Percentiles rank a stretch among this genome's conserved stretches.
These are phyloP conservation scores for Lactarius hatsudake DNA, from an alignment of 768 basidiomycete genomes.

Conservation along the genomic window DNA sequence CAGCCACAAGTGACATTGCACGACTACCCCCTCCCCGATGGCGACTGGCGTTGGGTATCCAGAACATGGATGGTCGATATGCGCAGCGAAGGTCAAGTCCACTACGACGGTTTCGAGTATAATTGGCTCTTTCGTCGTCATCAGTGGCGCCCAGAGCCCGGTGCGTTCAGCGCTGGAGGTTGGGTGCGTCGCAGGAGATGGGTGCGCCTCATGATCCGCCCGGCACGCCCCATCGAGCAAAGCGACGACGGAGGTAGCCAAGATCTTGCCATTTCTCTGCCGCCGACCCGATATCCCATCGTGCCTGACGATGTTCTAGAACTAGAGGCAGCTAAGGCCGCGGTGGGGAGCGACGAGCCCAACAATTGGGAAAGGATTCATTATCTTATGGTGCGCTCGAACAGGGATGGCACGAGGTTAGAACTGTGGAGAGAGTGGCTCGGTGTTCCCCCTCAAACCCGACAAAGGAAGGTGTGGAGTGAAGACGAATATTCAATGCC, in stretches of 20 bases:
- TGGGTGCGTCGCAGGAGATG: conserved; percentile 80
- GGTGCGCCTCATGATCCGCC: conserved; percentile 81
- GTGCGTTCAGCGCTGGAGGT: conserved; percentile 58
- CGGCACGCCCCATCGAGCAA: conserved; percentile 35
- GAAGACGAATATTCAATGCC: conserved; percentile 40
- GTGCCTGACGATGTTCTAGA: conserved; percentile 3
- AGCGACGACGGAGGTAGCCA: neutral
- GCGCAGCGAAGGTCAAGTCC: conserved; percentile 75
- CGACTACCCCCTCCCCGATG: conserved; percentile 74
- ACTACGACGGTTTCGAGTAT: conserved; percentile 84
- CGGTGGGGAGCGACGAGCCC: conserved; percentile 55
- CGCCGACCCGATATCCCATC: conserved; percentile 3
- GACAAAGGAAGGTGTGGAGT: conserved; percentile 44
- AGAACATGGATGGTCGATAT: conserved; percentile 86
- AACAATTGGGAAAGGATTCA: conserved; percentile 62
- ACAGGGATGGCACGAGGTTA: conserved; percentile 68
- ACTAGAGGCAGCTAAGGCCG: conserved; percentile 14
- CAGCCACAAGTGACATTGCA: conserved; percentile 57
- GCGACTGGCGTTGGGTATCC: conserved; percentile 79
- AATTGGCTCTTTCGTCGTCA: conserved; percentile 71
- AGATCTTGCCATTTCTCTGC: neutral
- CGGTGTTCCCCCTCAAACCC: conserved; percentile 36
- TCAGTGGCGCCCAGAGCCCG: conserved; percentile 64
- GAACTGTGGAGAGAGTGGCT: conserved; percentile 79
- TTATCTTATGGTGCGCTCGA: conserved; percentile 48